Percentiles rank a stretch among this genome's conserved stretches.
phyloP scores from a whole-genome alignment of 305 asterid genomes.

The Fraxinus latifolia region DNA sequence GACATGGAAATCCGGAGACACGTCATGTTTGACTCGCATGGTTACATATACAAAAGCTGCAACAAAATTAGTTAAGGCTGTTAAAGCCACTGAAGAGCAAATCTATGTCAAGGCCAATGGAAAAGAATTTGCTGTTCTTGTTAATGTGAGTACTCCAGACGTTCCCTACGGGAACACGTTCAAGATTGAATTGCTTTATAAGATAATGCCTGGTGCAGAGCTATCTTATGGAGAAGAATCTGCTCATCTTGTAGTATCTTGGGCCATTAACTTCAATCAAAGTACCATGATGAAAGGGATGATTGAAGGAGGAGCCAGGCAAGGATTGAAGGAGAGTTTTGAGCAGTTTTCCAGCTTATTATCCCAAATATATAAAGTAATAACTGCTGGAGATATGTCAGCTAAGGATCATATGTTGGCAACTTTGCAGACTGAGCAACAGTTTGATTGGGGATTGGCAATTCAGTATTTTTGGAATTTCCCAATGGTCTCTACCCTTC shows the following conservation, averaged over 20 bases:
- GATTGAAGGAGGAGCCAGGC: slow-evolving; percentile 71
- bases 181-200: slow-evolving; percentile 64
- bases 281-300: slow-evolving; percentile 72
- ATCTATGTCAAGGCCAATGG: slow-evolving; percentile 50
- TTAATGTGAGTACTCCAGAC: slow-evolving; percentile 69
- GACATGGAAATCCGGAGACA: slow-evolving; percentile 50
- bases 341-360: slow-evolving; percentile 56
- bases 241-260: slow-evolving; percentile 59
- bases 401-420: slow-evolving; percentile 58
- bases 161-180: slow-evolving; percentile 82
- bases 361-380: slow-evolving; percentile 42
- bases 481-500: slow-evolving; percentile 51
- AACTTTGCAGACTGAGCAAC: slow-evolving; percentile 46
- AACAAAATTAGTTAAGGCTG: slow-evolving; percentile 66
- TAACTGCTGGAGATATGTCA: slow-evolving; percentile 27
- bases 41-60: slow-evolving; percentile 69
- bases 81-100: slow-evolving; percentile 77
- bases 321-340: slow-evolving; percentile 77
- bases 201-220: slow-evolving; percentile 49
- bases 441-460: slow-evolving; percentile 48
- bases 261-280: slow-evolving; percentile 65
- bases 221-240: slow-evolving; percentile 50
- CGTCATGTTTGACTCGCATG: slow-evolving; percentile 47
- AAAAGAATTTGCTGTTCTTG: slow-evolving; percentile 53
- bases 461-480: slow-evolving; percentile 63